These are phyloP conservation scores for Ustilago loliicola DNA, from an alignment of 1,284 basidiomycete genomes.

Conservation along the genomic window DNA sequence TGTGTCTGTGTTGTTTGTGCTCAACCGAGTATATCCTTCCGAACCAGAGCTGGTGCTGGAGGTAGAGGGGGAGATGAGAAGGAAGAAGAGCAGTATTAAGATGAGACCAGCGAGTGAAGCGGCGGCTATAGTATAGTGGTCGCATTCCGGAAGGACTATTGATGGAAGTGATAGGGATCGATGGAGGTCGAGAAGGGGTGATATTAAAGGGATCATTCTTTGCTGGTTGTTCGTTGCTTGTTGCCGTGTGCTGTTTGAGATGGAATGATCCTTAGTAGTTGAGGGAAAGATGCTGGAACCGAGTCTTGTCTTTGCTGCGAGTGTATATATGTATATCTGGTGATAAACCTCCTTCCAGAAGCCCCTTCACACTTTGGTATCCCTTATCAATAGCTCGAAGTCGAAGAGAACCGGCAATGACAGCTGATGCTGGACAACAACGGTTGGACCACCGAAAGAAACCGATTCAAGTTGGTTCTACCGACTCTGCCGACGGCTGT, in stretches of 20 bases:
- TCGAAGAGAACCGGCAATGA: too few relatives aligned
- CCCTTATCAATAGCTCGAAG: too few relatives aligned
- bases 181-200: background rate
- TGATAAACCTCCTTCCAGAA: too few relatives aligned
- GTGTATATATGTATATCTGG: too few relatives aligned
- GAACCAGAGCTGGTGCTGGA: background rate
- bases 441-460: too few relatives aligned
- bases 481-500: conserved; percentile 3
- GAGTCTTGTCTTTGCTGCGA: too few relatives aligned
- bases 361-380: too few relatives aligned
- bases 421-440: too few relatives aligned
- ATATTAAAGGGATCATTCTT: conserved; percentile 32
- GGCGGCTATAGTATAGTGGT: conserved; percentile 23
- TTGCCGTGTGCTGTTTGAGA: too few relatives aligned
- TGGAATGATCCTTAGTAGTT: too few relatives aligned
- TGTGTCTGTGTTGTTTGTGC: conserved; percentile 4
- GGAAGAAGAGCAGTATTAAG: conserved; percentile 14
- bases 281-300: too few relatives aligned
- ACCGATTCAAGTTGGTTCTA: too few relatives aligned
- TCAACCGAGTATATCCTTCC: conserved; percentile 11
- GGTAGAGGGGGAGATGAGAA: conserved; percentile 1
- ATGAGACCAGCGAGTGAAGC: conserved; percentile 1
- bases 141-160: conserved; percentile 2
- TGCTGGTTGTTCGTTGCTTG: background rate
- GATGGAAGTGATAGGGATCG: background rate